These are phyloP conservation scores for Cladosporium sp. DNA, from an alignment of 2,329 filamentous ascomycete genomes.

Conservation along the genomic window DNA sequence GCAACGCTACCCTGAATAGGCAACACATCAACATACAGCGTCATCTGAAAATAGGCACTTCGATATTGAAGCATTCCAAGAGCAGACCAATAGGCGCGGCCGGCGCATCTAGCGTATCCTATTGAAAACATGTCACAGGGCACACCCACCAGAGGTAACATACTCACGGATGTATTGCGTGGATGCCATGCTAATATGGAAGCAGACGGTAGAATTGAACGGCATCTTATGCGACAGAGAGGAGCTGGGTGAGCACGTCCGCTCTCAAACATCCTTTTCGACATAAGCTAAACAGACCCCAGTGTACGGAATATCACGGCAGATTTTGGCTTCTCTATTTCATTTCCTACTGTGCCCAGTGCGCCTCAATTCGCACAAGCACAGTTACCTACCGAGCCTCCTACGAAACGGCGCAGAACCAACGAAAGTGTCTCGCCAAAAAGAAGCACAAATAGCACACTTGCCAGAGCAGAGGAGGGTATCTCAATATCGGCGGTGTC, in stretches of 20 bases:
- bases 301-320: conserved; percentile 24
- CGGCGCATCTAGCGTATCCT: conserved; percentile 13
- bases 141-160: conserved; percentile 22
- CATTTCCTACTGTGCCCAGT: conserved; percentile 9
- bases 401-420: conserved; percentile 17
- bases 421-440: background rate
- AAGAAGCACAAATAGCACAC: background rate
- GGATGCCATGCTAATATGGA: background rate
- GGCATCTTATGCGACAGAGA: conserved; percentile 31
- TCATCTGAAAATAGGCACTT: background rate
- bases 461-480: background rate
- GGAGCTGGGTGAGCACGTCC: conserved; percentile 25
- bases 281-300: background rate
- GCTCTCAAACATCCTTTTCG: too few relatives aligned
- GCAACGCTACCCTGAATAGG: conserved; percentile 11
- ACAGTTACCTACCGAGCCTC: conserved; percentile 15
- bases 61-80: background rate
- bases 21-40: conserved; percentile 12
- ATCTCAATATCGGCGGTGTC: background rate
- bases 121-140: conserved; percentile 24
- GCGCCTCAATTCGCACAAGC: background rate
- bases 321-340: conserved; percentile 29
- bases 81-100: background rate
- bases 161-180: background rate
- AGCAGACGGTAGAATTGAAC: conserved; percentile 26